phyloP scores from a whole-genome alignment of 345 rosid species.

The Pistacia integerrima region DNA sequence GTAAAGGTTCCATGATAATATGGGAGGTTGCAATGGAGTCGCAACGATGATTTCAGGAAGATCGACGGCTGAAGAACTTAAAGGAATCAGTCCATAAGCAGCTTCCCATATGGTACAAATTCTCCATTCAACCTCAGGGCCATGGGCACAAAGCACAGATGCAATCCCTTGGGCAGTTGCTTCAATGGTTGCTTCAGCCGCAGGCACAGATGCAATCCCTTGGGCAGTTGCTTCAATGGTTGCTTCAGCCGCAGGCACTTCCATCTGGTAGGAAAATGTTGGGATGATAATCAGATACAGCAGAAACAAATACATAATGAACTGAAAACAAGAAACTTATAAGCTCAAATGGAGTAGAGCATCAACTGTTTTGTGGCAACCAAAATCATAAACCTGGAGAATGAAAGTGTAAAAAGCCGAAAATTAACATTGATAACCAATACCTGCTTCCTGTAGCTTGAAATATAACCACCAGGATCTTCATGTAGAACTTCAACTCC shows the following conservation, averaged over 20 bases:
- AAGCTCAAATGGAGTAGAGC: neutral
- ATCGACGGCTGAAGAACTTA: slow-evolving; percentile 95
- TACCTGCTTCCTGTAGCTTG: slow-evolving; percentile 89
- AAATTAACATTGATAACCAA: slow-evolving; percentile 3
- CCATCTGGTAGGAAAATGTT: slow-evolving; percentile 58
- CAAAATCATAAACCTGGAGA: slow-evolving; percentile 5
- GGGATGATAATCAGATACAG: slow-evolving; percentile 23
- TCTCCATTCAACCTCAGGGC: slow-evolving; percentile 99
- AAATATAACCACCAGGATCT: slow-evolving; percentile 68
- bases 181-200: slow-evolving; percentile 96
- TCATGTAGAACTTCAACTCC: slow-evolving; percentile 83
- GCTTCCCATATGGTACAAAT: slow-evolving; percentile 99
- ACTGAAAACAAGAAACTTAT: neutral
- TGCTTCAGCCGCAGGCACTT: slow-evolving; percentile 95
- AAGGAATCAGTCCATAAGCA: slow-evolving; percentile 91
- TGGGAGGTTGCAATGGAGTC: slow-evolving; percentile 88
- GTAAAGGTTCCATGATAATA: slow-evolving; percentile 91
- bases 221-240: slow-evolving; percentile 99
- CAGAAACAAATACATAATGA: neutral
- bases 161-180: slow-evolving; percentile 99
- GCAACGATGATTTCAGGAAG: slow-evolving; percentile 97
- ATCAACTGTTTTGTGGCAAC: neutral
- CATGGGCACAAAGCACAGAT: slow-evolving; percentile 99
- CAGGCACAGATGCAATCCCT: slow-evolving; percentile 97
- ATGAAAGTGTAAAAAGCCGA: slow-evolving; percentile 5